Percentiles rank a stretch among this genome's conserved stretches.
These are phyloP conservation scores for Sorghum bicolor DNA, from an alignment of 176 grass and related monocot species.

Conservation along the genomic window Sorghum_bicolor_NCBIv3 NC_012870.2:20752001-20752500, in stretches of 20 bases:
- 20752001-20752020: not conserved
- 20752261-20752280: constrained; percentile 69
- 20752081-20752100: constrained; percentile 58
- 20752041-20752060: not conserved
- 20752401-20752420: constrained; percentile 44
- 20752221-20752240: constrained; percentile 35
- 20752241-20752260: constrained; percentile 53
- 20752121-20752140: constrained; percentile 56
- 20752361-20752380: not conserved
- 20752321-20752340: constrained; percentile 25
- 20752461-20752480: constrained; percentile 89
- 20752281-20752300: constrained; percentile 87
- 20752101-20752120: constrained; percentile 58
- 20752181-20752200: constrained; percentile 4
- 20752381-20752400: not conserved
- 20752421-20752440: constrained; percentile 87
- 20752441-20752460: constrained; percentile 84
- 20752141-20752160: not conserved
- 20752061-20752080: constrained; percentile 43
- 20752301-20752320: constrained; percentile 95
- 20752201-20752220: constrained; percentile 9
- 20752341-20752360: not conserved
- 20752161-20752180: not conserved
- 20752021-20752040: not conserved
- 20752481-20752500: constrained; percentile 85